Conservation (phyloP, 345 rosid species). For the Populus deltoides region DNA sequence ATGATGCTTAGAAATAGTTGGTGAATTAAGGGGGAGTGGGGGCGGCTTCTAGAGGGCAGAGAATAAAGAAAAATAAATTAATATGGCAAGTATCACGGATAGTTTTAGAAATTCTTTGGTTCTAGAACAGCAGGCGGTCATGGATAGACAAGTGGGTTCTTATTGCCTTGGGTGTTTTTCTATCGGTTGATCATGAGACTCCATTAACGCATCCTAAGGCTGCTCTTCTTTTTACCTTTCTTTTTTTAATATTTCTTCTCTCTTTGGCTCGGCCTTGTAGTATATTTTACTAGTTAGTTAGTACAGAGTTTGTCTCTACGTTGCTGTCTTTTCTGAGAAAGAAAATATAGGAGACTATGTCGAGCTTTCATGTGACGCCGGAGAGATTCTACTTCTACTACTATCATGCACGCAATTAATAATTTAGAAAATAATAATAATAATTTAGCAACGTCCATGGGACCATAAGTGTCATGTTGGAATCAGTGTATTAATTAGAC, state of each 20-base stretch:
- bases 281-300: not conserved
- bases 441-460: too few relatives aligned
- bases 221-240: not conserved
- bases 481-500: too few relatives aligned
- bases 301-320: not conserved
- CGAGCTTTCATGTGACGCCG: too few relatives aligned
- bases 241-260: too few relatives aligned
- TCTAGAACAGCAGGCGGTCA: conserved; percentile 1
- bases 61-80: not conserved
- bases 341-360: not conserved
- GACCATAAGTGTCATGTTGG: not conserved
- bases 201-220: not conserved
- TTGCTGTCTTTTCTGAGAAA: not conserved
- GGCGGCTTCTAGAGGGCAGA: conserved; percentile 4
- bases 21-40: not conserved
- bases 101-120: not conserved
- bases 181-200: not conserved
- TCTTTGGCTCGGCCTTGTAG: too few relatives aligned
- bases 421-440: not conserved
- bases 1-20: not conserved
- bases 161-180: not conserved
- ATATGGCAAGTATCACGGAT: not conserved
- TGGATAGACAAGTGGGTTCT: not conserved
- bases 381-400: not conserved
- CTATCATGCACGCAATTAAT: not conserved